Evolutionary conservation across 306 rosid species (phyloP), one percentile per base, ranked within the genome.

Genomic region (Cicer judaicum): DNA sequence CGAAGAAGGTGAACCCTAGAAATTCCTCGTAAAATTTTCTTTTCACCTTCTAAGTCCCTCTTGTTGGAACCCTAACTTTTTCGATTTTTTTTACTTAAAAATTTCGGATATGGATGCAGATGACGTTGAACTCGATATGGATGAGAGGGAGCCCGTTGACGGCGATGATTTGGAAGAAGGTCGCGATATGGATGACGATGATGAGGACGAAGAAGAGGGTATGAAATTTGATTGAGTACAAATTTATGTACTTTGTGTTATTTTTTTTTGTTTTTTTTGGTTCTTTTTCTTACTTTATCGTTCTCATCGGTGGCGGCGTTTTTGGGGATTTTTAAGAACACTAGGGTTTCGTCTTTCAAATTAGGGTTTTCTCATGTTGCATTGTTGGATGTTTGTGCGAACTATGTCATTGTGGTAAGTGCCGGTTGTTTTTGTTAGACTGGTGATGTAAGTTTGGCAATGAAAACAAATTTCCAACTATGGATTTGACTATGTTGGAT

Each of bases 201-300:
- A 93, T 0, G 96, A 92, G 68, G 93, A 90, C 1, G 96, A 93
- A 49, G 98, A 94, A 16, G 97, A 91, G 2, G 98, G 98, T 93
- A 87, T 14, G 87, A 1, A 10, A 60, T 63, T 72, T 60, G 43
- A 19, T 77, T 67, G 12, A 29, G 69, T 59, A 6, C 1, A 8
- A 10, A 10, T 65, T 63, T 68, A 39, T 46, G 41, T 29, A 1
- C 9, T 36, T 13, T 38, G 1, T 2, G 7, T 2, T 38, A 29
- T 1, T 63, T 61, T 34, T 10, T 0, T 10, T 1, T 16, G 41
- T 8, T 7, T 36, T 36, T 60, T 59, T 18, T 0, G 11, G 2
- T 18, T 54, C 13, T 34, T 60, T 44, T n/a, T 18, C 15, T 53
- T 64, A 2, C 34, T 19, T 6, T 10, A 41, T 5, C 40, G 24